Conservation (phyloP, 257 asterid species). For the Fraxinus excelsior region DNA sequence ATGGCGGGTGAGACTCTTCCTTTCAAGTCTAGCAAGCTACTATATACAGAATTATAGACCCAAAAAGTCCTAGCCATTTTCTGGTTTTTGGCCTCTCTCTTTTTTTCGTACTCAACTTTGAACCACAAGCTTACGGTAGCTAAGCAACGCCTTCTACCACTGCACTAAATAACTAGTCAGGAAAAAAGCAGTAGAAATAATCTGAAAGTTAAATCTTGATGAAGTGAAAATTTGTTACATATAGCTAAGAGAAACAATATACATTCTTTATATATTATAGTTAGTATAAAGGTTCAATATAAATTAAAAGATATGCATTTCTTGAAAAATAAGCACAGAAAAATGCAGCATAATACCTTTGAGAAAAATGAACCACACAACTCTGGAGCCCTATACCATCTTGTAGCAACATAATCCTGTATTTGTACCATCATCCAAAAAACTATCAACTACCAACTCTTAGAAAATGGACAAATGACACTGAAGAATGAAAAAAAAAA, state of each 20-base stretch:
- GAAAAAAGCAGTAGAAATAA: constrained; percentile 3
- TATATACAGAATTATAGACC: constrained; percentile 4
- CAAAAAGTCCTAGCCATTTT: neutral
- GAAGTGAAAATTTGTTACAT: neutral
- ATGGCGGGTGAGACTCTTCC: neutral
- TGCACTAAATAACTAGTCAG: neutral
- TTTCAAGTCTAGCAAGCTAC: neutral
- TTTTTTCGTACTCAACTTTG: constrained; percentile 3
- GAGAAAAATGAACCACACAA: constrained; percentile 93
- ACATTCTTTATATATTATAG: neutral
- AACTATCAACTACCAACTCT: neutral
- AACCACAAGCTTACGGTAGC: constrained; percentile 6
- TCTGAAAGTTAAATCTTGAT: neutral
- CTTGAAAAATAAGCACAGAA: neutral
- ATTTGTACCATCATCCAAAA: neutral
- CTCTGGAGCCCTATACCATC: constrained; percentile 96
- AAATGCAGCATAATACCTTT: constrained; percentile 42
- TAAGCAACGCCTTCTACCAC: constrained; percentile 10
- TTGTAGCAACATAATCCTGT: constrained; percentile 94
- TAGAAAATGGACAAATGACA: constrained; percentile 1
- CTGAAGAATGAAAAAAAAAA: neutral
- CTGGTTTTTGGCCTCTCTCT: neutral
- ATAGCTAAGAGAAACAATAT: neutral
- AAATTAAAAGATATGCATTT: neutral
- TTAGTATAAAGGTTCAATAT: neutral